These are phyloP conservation scores for Nidula microcarpa DNA, from an alignment of 768 basidiomycete species.

Conservation along the genomic window DNA sequence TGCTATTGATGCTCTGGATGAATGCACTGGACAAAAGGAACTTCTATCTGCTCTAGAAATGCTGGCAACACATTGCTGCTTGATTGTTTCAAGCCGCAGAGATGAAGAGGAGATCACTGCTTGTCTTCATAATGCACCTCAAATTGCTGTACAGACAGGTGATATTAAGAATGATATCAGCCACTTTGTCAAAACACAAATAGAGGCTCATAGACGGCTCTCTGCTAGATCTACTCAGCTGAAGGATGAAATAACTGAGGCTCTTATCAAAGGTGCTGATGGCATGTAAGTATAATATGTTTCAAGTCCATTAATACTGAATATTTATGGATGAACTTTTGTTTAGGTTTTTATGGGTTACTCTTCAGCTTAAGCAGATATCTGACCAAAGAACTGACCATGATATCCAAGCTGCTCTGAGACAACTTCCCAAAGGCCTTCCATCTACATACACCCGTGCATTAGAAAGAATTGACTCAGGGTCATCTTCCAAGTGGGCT, in stretches of 20 bases:
- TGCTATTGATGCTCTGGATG: not conserved
- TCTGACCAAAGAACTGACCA: not conserved
- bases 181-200: not conserved
- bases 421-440: not conserved
- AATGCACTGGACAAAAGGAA: not conserved
- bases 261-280: not conserved
- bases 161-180: not conserved
- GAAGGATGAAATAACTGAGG: not conserved
- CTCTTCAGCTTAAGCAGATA: not conserved
- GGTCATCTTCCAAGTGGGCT: not conserved
- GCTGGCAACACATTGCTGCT: not conserved
- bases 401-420: not conserved
- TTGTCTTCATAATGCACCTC: not conserved
- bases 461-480: not conserved
- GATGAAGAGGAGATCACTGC: not conserved
- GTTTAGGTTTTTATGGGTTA: not conserved
- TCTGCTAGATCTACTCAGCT: not conserved
- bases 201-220: not conserved
- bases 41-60: not conserved
- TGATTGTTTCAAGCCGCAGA: not conserved
- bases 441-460: not conserved
- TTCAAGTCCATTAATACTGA: not conserved
- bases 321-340: not conserved
- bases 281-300: not conserved
- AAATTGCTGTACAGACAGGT: not conserved